A percentile compares a stretch with the other conserved stretches of the same genome.
Evolutionary conservation across 169 alveolate genomes (phyloP).

Genomic region (Plasmodium ovale): DNA sequence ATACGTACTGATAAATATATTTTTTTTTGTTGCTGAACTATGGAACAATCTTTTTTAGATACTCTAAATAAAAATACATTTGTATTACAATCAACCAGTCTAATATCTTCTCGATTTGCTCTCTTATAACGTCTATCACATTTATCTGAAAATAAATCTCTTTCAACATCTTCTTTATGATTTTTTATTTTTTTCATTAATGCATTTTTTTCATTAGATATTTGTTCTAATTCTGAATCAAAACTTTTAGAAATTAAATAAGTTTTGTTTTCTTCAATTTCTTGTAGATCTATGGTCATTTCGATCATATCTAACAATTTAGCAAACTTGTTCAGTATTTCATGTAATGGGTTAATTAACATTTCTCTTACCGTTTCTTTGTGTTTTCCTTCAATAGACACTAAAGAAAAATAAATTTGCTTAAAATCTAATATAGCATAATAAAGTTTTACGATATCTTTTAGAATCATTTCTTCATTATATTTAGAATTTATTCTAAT

Average conservation of each 20-base stretch:
- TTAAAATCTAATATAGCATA: conserved; percentile 79
- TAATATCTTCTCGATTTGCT: conserved; percentile 79
- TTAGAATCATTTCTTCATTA: conserved; percentile 77
- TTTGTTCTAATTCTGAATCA: conserved; percentile 84
- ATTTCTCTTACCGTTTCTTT: conserved; percentile 76
- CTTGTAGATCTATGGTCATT: conserved; percentile 93
- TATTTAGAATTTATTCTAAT: conserved; percentile 45
- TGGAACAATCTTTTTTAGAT: conserved; percentile 87
- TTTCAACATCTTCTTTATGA: conserved; percentile 86
- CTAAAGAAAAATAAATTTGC: conserved; percentile 73
- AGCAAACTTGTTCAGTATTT: conserved; percentile 85
- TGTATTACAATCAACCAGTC: conserved; percentile 86
- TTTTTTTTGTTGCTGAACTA: conserved; percentile 77
- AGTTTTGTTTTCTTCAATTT: conserved; percentile 90
- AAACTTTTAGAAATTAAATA: conserved; percentile 89
- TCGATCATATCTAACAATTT: conserved; percentile 92
- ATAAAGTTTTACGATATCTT: conserved; percentile 78
- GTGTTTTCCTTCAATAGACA: conserved; percentile 80
- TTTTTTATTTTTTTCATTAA: conserved; percentile 88
- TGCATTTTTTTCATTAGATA: conserved; percentile 84
- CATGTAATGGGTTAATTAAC: conserved; percentile 86
- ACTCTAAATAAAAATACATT: conserved; percentile 90
- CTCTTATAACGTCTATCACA: conserved; percentile 78
- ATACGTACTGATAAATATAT: conserved; percentile 75
- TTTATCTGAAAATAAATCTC: conserved; percentile 82